Conservation (phyloP, 2,329 filamentous ascomycete species). For the Alternaria alternata region DNA sequence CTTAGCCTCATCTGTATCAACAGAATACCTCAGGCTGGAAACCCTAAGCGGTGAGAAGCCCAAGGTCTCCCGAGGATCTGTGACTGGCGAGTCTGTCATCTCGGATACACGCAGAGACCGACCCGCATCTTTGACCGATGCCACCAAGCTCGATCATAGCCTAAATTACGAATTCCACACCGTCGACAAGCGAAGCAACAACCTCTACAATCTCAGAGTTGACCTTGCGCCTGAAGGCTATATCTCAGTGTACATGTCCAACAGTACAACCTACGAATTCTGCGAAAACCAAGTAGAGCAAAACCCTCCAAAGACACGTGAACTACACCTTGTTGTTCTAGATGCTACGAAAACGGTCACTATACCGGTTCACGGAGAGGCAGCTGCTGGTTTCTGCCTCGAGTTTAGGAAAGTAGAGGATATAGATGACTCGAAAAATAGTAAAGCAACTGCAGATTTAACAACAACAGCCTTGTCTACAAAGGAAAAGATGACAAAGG, state of each 20-base stretch:
- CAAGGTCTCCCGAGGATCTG: background rate
- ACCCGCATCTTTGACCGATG: background rate
- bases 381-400: constrained; percentile 3
- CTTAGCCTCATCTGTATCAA: background rate
- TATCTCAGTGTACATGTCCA: constrained; percentile 8
- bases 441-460: rapidly evolving
- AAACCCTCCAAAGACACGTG: background rate
- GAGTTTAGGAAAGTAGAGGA: background rate
- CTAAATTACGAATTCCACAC: rapidly evolving
- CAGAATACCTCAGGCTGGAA: background rate
- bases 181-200: background rate
- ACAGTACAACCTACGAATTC: background rate
- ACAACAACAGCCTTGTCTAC: background rate
- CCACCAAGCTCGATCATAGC: background rate
- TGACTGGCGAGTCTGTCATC: background rate
- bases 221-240: constrained; percentile 8
- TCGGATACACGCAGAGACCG: background rate
- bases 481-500: background rate
- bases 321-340: background rate
- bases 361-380: constrained; percentile 3
- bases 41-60: background rate
- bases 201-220: constrained; percentile 10
- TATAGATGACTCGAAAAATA: no score
- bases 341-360: background rate
- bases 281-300: background rate